These are phyloP conservation scores for Straminergon stramineum DNA, from an alignment of 225 moss, liverwort and hornwort species.

Conservation along the genomic window DNA sequence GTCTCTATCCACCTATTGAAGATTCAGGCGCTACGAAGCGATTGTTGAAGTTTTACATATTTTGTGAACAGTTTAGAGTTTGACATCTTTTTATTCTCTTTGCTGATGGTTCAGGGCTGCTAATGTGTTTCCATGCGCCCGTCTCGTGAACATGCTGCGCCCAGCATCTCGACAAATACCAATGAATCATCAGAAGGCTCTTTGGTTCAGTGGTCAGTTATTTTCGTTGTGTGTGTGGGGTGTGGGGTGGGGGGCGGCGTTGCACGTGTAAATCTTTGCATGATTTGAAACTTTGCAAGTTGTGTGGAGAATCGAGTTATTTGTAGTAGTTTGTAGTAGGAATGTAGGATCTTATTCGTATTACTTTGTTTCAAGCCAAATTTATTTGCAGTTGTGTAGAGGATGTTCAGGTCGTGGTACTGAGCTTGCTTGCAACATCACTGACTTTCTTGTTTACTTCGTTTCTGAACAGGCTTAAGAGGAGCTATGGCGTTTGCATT, in stretches of 20 bases:
- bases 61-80: neutral
- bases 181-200: constrained; percentile 88
- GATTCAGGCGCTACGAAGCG: neutral
- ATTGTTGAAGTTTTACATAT: neutral
- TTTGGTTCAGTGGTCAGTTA: constrained; percentile 72
- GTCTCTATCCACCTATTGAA: neutral
- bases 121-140: constrained; percentile 92
- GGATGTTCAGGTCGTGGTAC: neutral
- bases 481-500: constrained; percentile 99
- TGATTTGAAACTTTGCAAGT: neutral
- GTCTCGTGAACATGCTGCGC: constrained; percentile 77
- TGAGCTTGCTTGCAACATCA: neutral
- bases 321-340: neutral
- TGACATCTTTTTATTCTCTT: neutral
- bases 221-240: neutral
- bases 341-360: neutral
- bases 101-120: constrained; percentile 65
- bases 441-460: neutral
- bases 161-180: constrained; percentile 78
- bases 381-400: neutral
- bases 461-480: constrained; percentile 55
- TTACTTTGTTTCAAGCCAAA: neutral
- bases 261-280: neutral
- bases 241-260: too few species aligned
- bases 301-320: neutral